Percentiles rank a stretch among this genome's conserved stretches.
phyloP scores from a whole-genome alignment of 1,284 basidiomycete genomes.

The Fomitiporia mediterranea region DNA sequence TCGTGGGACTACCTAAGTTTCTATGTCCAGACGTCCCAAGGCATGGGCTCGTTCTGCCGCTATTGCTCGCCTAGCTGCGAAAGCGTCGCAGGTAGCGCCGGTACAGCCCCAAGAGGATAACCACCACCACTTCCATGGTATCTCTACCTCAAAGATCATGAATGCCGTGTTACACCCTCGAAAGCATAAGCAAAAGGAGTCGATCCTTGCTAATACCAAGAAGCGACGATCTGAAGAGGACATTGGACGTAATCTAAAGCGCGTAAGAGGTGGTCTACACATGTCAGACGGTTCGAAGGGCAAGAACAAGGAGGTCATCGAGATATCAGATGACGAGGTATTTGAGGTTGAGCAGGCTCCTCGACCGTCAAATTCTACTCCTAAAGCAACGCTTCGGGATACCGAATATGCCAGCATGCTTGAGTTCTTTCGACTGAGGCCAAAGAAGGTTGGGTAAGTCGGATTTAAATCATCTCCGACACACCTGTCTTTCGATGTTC shows the following conservation, averaged over 20 bases:
- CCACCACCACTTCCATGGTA: conserved; percentile 2
- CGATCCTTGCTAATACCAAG: background rate
- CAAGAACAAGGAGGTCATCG: conserved; percentile 34
- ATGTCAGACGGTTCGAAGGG: conserved; percentile 6
- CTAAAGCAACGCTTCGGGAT: conserved; percentile 17
- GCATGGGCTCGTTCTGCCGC: conserved; percentile 6
- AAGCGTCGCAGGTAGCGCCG: no score
- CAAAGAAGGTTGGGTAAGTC: conserved; percentile 45
- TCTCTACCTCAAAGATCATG: conserved; percentile 10
- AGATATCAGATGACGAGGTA: conserved; percentile 33
- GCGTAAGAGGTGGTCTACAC: conserved; percentile 23
- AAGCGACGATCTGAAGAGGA: conserved; percentile 23
- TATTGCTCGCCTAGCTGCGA: no score
- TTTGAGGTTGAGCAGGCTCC: conserved; percentile 17
- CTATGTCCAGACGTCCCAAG: conserved; percentile 5
- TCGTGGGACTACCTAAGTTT: background rate
- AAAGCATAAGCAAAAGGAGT: background rate
- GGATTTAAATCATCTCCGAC: background rate
- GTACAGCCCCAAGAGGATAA: no score
- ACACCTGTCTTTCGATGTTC: background rate
- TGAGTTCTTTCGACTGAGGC: conserved; percentile 45
- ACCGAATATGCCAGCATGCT: conserved; percentile 36
- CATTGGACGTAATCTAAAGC: conserved; percentile 26
- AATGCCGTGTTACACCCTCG: conserved; percentile 14
- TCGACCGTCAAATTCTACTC: conserved; percentile 4